Base-by-base conservation (phyloP, 345 rosid genomes). In the Gossypium australe region DNA sequence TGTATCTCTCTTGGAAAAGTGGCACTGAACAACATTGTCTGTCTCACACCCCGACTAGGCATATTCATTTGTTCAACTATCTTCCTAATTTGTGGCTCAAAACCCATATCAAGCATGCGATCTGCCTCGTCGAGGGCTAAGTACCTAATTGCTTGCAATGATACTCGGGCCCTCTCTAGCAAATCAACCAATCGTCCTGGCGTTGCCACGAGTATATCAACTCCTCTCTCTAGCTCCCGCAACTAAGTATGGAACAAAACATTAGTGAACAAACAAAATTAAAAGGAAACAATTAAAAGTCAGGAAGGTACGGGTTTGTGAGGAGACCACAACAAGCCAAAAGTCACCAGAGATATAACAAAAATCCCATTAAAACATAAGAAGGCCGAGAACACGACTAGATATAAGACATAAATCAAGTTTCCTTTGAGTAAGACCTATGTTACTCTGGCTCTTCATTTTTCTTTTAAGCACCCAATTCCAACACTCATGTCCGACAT, bases 41-140 rank as follows among this genome's bases (percentile, higher is more conserved):
- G 98, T 77, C 98, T 86, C 44, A 72, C 83, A 38, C 98, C 97
- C 14, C 89, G 84, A 17, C 81, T 90, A 61, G 99, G 99, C 99
- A 95, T 95, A 78, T 95, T 97, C 92, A 85, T 91, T 81, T 94
- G 92, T 78, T 94, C 95, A 2, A 95, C 99, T 69, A 95, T 95
- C 78, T 95, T 95, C 70, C 98, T 89, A 64, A 95, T 95, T 80
- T 95, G 99, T 11, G 99, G 99, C 85, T 95, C 99, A 85, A 95
- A 95, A 74, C 99, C 99, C 99, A 95, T 95, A 83, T 95, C 99
- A 72, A 95, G 83, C 99, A 95, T 95, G 67, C 99, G 88, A 85
- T 95, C 99, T 17, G 99, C 99, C 84, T 95, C 98, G 71, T 95
- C 99, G 18, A 95, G 89, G 34, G 98, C 97, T 80, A 94, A 85